Evolutionary conservation across 176 grass and related monocot genomes (phyloP).

Genomic region (Chloris gayana): DNA sequence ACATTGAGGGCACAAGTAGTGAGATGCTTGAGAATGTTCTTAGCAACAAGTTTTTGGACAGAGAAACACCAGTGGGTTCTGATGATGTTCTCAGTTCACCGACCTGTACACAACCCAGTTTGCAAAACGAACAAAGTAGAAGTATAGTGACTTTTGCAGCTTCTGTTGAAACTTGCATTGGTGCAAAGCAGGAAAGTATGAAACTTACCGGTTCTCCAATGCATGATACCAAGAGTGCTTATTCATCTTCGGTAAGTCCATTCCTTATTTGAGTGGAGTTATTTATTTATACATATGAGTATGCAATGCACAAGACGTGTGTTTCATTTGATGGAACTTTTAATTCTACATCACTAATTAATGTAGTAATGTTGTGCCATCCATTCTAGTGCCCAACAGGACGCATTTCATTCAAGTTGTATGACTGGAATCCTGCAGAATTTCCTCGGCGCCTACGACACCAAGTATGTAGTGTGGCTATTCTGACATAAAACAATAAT

Average conservation of each 20-base stretch:
- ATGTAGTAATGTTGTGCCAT: conserved; percentile 44
- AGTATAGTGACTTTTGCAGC: conserved; percentile 52
- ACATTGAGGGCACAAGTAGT: conserved; percentile 42
- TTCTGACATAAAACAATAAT: conserved; percentile 27
- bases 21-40: conserved; percentile 59
- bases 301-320: not conserved
- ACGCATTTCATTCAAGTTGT: conserved; percentile 97
- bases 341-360: conserved; percentile 12
- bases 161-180: conserved; percentile 62
- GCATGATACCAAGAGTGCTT: conserved; percentile 68
- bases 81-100: conserved; percentile 79
- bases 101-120: conserved; percentile 53
- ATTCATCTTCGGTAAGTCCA: conserved; percentile 74
- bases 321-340: conserved; percentile 1
- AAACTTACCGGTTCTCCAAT: conserved; percentile 64
- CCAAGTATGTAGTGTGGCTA: conserved; percentile 65
- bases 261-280: conserved; percentile 4
- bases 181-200: conserved; percentile 56
- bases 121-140: conserved; percentile 66
- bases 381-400: conserved; percentile 93
- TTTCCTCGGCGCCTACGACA: conserved; percentile 91
- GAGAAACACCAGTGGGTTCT: conserved; percentile 66
- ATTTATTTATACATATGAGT: conserved; percentile 31
- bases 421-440: conserved; percentile 99
- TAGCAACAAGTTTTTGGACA: conserved; percentile 66